These are phyloP conservation scores for Colletotrichum sp. DNA, from an alignment of 2,329 filamentous ascomycete species.

Conservation along the genomic window DNA sequence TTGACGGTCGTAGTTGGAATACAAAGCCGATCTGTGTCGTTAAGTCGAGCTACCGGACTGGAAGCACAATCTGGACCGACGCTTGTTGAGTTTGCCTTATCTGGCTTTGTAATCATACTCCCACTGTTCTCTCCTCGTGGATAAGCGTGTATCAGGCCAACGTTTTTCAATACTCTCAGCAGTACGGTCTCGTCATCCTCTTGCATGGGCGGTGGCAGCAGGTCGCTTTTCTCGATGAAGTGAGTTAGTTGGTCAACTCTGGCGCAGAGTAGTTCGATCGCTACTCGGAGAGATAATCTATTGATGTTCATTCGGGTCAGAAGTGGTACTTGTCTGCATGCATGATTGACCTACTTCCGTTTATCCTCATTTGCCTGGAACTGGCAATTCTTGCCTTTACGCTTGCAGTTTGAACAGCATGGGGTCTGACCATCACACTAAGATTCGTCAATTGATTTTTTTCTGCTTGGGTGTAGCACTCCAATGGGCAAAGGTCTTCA, in stretches of 20 bases:
- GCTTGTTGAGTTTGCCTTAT: background rate
- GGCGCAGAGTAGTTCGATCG: background rate
- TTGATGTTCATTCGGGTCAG: background rate
- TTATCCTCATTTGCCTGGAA: background rate
- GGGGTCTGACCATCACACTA: background rate
- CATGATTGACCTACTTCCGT: background rate
- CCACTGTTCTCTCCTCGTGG: background rate
- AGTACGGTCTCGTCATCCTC: constrained; percentile 14
- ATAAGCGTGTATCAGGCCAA: background rate
- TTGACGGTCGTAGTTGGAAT: background rate
- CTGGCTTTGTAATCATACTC: background rate
- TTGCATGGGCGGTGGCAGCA: constrained; percentile 40
- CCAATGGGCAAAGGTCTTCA: background rate
- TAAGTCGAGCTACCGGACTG: background rate
- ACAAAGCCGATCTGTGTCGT: background rate
- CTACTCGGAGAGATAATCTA: background rate
- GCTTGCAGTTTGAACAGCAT: background rate
- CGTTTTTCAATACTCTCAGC: background rate
- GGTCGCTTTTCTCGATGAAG: constrained; percentile 42
- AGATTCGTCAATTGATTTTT: background rate
- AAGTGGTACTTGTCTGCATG: background rate
- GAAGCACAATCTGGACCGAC: background rate
- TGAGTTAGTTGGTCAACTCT: constrained; percentile 27
- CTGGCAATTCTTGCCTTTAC: background rate
- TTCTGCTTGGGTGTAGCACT: background rate